Percentiles rank a stretch among this genome's conserved stretches.
phyloP scores from a whole-genome alignment of 2,329 filamentous ascomycete species.

The Ophiostoma perfectum region DNA sequence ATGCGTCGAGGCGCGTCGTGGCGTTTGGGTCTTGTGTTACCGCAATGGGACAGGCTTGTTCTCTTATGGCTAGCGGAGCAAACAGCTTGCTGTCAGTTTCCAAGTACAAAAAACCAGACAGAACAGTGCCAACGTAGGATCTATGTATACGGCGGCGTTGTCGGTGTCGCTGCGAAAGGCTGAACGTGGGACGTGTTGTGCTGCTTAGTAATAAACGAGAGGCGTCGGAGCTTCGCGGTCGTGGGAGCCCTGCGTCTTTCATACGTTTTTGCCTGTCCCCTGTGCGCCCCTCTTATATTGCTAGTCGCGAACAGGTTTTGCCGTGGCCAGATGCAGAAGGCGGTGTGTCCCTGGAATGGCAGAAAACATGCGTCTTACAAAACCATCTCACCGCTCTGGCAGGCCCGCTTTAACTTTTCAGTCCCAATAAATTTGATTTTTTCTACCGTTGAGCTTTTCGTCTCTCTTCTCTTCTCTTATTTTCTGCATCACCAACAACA shows the following conservation, averaged over 20 bases:
- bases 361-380: neutral
- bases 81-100: too few relatives aligned
- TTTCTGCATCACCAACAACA: neutral
- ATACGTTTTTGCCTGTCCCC: conserved; percentile 2
- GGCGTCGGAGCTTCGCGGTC: neutral
- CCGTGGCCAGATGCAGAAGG: neutral
- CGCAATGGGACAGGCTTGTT: neutral
- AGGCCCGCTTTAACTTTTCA: neutral
- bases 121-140: too few relatives aligned
- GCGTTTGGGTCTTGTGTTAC: neutral
- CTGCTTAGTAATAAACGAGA: conserved; percentile 2
- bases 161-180: neutral
- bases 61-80: neutral
- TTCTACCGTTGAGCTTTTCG: neutral
- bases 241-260: neutral
- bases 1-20: neutral
- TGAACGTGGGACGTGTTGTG: neutral
- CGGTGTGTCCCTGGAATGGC: neutral
- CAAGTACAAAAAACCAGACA: too few relatives aligned
- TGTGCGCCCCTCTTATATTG: conserved; percentile 8
- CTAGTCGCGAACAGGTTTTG: neutral
- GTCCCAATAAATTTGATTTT: conserved; percentile 12
- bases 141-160: too few relatives aligned
- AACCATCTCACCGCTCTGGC: neutral
- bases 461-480: conserved; percentile 1